These are phyloP conservation scores for Boletus semigastroideus DNA, from an alignment of 1,284 basidiomycete genomes.

Conservation along the genomic window DNA sequence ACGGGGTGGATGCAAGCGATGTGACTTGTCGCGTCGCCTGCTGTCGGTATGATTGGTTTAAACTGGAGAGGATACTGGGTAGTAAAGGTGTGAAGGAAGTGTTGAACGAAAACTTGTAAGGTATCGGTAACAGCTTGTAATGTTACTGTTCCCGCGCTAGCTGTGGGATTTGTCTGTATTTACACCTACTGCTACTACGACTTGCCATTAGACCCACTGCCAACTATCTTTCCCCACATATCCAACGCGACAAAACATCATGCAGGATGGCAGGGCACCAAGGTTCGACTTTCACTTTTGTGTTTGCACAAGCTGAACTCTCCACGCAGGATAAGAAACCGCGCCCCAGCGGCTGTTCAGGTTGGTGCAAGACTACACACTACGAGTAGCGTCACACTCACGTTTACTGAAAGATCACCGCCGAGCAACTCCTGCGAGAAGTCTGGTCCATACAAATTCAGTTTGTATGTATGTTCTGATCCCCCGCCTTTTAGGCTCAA, in stretches of 20 bases:
- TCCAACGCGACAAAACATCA: constrained; percentile 19
- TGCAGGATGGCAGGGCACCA: constrained; percentile 58
- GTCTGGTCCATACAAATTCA: constrained; percentile 38
- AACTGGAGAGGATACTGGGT: constrained; percentile 72
- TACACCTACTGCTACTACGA: neutral
- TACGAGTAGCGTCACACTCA: constrained; percentile 7
- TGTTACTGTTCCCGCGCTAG: too few relatives aligned
- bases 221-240: neutral
- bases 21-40: constrained; percentile 79
- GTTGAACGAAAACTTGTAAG: constrained; percentile 3
- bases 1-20: constrained; percentile 76
- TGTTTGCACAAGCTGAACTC: constrained; percentile 4
- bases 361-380: constrained; percentile 38
- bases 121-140: too few relatives aligned
- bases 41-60: constrained; percentile 86
- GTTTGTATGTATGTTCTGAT: constrained; percentile 4
- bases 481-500: constrained; percentile 66
- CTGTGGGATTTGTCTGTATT: constrained; percentile 24
- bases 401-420: constrained; percentile 72
- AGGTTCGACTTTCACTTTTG: constrained; percentile 34
- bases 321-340: constrained; percentile 79
- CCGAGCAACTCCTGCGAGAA: constrained; percentile 96
- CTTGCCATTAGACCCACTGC: neutral
- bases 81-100: constrained; percentile 24
- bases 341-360: constrained; percentile 90